Base-by-base conservation (phyloP, 768 basidiomycete species). In the Butyriboletus loyo region DNA sequence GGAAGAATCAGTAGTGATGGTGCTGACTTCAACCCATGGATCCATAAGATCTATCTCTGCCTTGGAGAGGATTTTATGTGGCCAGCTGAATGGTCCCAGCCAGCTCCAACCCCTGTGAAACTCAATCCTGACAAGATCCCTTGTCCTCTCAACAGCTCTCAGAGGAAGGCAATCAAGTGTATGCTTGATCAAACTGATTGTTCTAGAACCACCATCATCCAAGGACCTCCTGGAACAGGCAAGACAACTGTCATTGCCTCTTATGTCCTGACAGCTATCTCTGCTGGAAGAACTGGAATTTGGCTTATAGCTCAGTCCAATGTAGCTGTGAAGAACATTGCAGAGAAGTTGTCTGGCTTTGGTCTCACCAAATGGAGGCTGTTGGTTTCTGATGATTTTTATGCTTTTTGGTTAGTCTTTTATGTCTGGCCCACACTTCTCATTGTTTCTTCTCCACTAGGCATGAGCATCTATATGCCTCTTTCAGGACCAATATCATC, bases 321-420 rank as follows among this genome's bases (percentile, higher is more conserved):
- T 73, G 82, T 92, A 44, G 91, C 89, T 42, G 91, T 92, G 21
- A 92, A 90, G 68, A 92, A 93, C 58, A 92, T 93, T 71, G 90
- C 88, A 47, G 86, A 89, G 62, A 89, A 90, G 71, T 71, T 93
- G 17, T 67, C 74, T n/a, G 67, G 76, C 8, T 72, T 79, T 62
- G 75, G 71, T 0, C 81, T 89, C 53, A 39, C 58, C 4, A 57
- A 78, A 9, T 93, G 83, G 79, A 83, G 73, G 54, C 73, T 93
- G 2, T 64, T 92, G 4, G 85, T 92, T n/a, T 86, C 90, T 1
- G 70, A 61, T 70, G 80, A 85, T 1, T 93, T 92, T 62, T 77
- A 82, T 57, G 67, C 66, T 64, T 77, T 75, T 53, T 90, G 89
- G 89, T 89, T 58, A 65, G 78, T 65, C 5, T 36, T 43, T 52